Base-by-base conservation (phyloP, 75 land plant genomes). In the Picea glauca region DNA sequence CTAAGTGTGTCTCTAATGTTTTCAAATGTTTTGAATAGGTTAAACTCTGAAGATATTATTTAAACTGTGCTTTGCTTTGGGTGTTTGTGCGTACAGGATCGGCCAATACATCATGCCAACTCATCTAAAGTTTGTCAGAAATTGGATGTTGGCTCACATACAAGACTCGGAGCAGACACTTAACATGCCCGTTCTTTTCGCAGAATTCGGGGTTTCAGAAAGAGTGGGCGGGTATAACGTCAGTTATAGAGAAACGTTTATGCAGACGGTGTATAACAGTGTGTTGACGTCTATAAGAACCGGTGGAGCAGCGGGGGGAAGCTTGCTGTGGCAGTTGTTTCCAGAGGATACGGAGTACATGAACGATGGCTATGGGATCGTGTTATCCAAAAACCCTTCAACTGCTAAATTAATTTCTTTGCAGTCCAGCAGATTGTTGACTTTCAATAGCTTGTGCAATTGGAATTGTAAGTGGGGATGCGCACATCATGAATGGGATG, bases 241-340 rank as follows among this genome's bases (percentile, higher is more conserved):
- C 58, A 80, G 85, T 26, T 88, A 66, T 81, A 76, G 96, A 54
- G 85, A 85, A 35, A 73, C 68, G 0, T 65, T 89, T 70, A 73
- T 90, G 30, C 61, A 68, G 61, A 76, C 90, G 0, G 86, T 89
- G 18, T 92, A 88, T 79, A 80, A 83, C 56, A 81, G 73, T 9
- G 50, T 96, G 21, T 68, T 89, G 73, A 62, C 80, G 58, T 92
- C 93, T 1, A 81, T 88, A 3, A 80, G 54, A 65, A 81, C 63
- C 20, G 93, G 94, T 23, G 94, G 94, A 15, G 83, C 89, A 43
- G 93, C 88, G 0, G 94, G 89, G 18, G 99, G 99, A 14, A 79
- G 87, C 40, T 86, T 96, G 5, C 64, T 93, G 65, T 93, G 99
- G 99, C 99, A 96, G 78, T 82, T 96, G 6, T 87, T 93, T 76